Conservation (phyloP, 768 basidiomycete species). For the Rhizopogon salebrosus region DNA sequence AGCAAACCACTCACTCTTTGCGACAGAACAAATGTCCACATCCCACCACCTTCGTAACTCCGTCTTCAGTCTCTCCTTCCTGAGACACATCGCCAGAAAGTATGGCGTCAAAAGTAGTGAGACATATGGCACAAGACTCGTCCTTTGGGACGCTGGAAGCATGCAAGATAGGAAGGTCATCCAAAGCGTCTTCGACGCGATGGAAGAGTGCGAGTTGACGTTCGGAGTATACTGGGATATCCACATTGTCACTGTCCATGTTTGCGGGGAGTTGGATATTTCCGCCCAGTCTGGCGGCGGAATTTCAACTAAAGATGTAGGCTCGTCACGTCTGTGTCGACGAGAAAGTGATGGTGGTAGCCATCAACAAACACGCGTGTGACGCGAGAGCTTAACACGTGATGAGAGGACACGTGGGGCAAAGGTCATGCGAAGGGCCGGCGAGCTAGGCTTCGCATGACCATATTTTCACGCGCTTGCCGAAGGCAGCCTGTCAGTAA, state of each 20-base stretch:
- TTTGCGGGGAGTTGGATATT: neutral
- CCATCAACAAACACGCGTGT: constrained; percentile 12
- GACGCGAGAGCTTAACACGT: constrained; percentile 5
- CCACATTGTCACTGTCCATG: constrained; percentile 8
- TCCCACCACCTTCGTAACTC: constrained; percentile 50
- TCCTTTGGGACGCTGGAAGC: constrained; percentile 37
- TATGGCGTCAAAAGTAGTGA: constrained; percentile 44
- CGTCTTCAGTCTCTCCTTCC: constrained; percentile 15
- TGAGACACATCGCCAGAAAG: constrained; percentile 21
- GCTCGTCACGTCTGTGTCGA: constrained; percentile 1
- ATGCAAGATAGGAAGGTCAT: constrained; percentile 39
- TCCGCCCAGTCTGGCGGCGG: neutral
- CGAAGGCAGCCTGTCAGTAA: no score
- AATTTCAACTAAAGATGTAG: neutral
- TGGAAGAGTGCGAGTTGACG: constrained; percentile 10
- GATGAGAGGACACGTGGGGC: neutral
- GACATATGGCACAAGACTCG: constrained; percentile 65
- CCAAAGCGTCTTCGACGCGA: constrained; percentile 33
- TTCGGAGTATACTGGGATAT: constrained; percentile 12
- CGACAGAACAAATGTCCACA: constrained; percentile 70
- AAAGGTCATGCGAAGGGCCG: no score
- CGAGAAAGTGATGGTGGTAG: constrained; percentile 4
- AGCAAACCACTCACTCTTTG: constrained; percentile 44
- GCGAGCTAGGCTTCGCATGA: no score
- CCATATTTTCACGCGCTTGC: no score